Evolutionary conservation across 257 asterid genomes (phyloP).

Genomic region (Datura wrightii): DNA sequence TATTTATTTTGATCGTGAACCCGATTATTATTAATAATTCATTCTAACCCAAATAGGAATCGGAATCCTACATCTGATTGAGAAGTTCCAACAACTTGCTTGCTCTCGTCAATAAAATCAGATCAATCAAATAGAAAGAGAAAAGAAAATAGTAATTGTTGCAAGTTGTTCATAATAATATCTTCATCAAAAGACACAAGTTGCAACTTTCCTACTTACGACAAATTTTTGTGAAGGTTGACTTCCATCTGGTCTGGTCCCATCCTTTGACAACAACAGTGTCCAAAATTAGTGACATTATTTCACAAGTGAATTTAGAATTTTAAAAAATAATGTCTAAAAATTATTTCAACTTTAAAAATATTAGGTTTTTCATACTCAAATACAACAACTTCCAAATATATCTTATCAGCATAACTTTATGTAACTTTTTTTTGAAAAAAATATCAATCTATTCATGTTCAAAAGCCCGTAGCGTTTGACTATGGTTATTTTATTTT

Average conservation of each 20-base stretch:
- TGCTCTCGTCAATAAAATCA: neutral
- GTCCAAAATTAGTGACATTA: no score
- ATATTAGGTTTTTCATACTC: no score
- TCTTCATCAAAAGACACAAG: slow-evolving; percentile 12
- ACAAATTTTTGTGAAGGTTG: neutral
- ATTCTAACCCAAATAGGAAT: neutral
- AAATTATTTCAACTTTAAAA: no score
- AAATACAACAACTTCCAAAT: no score
- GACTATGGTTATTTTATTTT: neutral
- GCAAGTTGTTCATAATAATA: slow-evolving; percentile 20
- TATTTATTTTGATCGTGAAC: neutral
- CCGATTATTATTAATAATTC: no score
- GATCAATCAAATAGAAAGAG: neutral
- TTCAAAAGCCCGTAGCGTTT: neutral
- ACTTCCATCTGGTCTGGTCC: neutral
- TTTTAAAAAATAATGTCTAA: no score
- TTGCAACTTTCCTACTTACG: neutral
- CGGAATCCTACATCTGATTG: neutral
- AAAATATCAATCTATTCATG: no score
- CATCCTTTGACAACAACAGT: neutral
- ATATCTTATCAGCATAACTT: neutral
- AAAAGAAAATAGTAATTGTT: neutral
- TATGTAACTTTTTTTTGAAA: no score
- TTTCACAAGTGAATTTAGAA: no score
- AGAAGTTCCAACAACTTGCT: neutral